Percentiles rank a stretch among this genome's conserved stretches.
phyloP scores from a whole-genome alignment of 2,329 filamentous ascomycete genomes.

The Stagonosporopsis vannaccii region DNA sequence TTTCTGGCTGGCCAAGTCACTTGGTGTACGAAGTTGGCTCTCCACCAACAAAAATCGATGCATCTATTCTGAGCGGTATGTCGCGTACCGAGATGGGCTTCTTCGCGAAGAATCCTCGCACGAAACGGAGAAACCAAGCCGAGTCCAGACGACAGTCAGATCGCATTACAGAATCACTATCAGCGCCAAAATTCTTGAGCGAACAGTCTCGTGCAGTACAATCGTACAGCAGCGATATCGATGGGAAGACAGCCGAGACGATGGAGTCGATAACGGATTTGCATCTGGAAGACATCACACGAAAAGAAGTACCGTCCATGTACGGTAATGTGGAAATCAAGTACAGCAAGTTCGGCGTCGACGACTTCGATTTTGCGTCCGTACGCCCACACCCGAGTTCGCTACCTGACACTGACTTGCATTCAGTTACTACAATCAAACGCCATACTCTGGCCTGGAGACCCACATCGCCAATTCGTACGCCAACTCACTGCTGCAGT shows the following conservation, averaged over 20 bases:
- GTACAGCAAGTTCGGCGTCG: slow-evolving; percentile 98
- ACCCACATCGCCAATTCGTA: slow-evolving; percentile 98
- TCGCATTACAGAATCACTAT: slow-evolving; percentile 66
- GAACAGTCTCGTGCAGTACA: slow-evolving; percentile 81
- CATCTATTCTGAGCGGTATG: slow-evolving; percentile 71
- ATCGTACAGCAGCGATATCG: slow-evolving; percentile 35
- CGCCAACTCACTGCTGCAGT: slow-evolving; percentile 87
- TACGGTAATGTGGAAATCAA: slow-evolving; percentile 98
- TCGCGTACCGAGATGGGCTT: slow-evolving; percentile 77
- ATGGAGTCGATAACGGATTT: slow-evolving; percentile 71
- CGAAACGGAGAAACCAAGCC: slow-evolving; percentile 79
- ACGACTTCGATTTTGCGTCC: slow-evolving; percentile 96
- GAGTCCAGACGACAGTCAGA: slow-evolving; percentile 74
- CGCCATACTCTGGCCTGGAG: slow-evolving; percentile 87
- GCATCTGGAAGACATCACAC: slow-evolving; percentile 73
- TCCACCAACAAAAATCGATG: slow-evolving; percentile 77
- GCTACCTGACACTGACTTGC: slow-evolving; percentile 19
- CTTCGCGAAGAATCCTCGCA: slow-evolving; percentile 79
- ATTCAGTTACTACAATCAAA: slow-evolving; percentile 89
- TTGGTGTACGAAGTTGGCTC: slow-evolving; percentile 85
- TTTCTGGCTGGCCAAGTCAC: slow-evolving; percentile 90
- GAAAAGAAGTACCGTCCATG: slow-evolving; percentile 83
- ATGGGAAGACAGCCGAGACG: slow-evolving; percentile 57
- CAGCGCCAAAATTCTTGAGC: slow-evolving; percentile 91
- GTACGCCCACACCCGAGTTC: slow-evolving; percentile 30